Evolutionary conservation across 345 rosid genomes (phyloP).

Genomic region (Hibiscus mutabilis): DNA sequence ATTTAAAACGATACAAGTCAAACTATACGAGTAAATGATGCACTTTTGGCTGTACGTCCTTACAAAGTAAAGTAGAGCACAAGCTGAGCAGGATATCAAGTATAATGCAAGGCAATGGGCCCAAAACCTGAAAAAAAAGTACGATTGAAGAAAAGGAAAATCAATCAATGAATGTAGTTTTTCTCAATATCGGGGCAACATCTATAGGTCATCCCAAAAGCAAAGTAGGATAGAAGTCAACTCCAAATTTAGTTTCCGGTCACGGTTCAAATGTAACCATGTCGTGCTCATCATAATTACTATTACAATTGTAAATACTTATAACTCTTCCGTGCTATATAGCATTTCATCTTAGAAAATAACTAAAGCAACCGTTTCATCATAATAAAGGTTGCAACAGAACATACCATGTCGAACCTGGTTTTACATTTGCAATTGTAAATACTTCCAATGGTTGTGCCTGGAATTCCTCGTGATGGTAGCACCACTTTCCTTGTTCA

Average conservation of each 20-base stretch:
- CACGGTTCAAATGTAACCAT: background rate
- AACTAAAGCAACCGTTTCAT: background rate
- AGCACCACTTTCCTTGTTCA: conserved; percentile 40
- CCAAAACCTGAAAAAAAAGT: conserved; percentile 63
- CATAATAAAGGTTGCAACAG: conserved; percentile 1
- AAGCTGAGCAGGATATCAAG: conserved; percentile 60
- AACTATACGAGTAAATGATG: conserved; percentile 6
- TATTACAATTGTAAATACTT: background rate
- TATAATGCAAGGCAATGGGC: conserved; percentile 77
- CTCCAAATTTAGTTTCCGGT: no score
- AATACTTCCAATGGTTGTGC: conserved; percentile 55
- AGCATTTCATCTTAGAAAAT: background rate
- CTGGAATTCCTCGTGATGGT: conserved; percentile 41
- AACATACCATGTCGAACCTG: conserved; percentile 74
- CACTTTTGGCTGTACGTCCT: conserved; percentile 27
- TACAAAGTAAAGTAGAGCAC: conserved; percentile 84
- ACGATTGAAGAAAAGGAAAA: background rate
- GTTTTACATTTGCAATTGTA: conserved; percentile 66
- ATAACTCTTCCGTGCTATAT: background rate
- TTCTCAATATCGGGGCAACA: background rate
- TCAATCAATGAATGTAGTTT: conserved; percentile 3
- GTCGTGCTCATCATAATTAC: background rate
- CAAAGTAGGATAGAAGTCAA: no score
- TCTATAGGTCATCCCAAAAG: background rate
- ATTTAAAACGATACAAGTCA: background rate